Base-by-base conservation (phyloP, 225 moss, liverwort and hornwort genomes). In the Pseudisothecium myosuroides region DNA sequence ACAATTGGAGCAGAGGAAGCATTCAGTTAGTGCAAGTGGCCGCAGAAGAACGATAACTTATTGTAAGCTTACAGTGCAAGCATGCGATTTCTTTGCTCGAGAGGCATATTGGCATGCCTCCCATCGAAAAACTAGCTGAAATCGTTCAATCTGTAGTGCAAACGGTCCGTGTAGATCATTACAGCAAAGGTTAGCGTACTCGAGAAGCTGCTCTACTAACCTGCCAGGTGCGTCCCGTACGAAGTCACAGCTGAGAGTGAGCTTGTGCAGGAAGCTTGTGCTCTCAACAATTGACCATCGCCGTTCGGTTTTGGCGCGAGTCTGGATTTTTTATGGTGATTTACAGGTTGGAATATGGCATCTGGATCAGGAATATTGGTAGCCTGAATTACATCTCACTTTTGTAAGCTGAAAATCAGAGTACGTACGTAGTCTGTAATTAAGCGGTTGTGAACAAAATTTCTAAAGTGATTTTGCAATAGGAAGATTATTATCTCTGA, bases 191-290 rank as follows among this genome's bases (percentile, higher is more conserved):
- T 28, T 59, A 84, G 87, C 91, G 84, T 91, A 74, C 19, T 74
- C 59, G 7, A 29, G 89, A 91, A 89, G 89, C 91, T 80, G 74
- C 74, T 81, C n/a, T 18, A 68, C 17, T n/a, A 16, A 83, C 5
- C 34, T 84, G 84, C 80, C 80, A 83, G 87, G 71, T 83, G 83
- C 54, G 14, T 63, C n/a, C 32, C 2, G 21, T 61, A 45, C 52
- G 47, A 47, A 7, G 20, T 86, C 39, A 34, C 13, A 34, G 75
- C 41, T 29, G 59, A 41, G 68, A 41, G 14, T 23, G 75, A n/a
- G 86, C 90, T 76, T 92, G 59, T 83, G 41, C 78, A 16, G 2
- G 90, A 92, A 92, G 90, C 82, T 88, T n/a, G n/a, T 56, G 63
- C 22, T 72, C 49, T 49, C 12, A 18, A 15, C 19, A 31, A 28